phyloP scores from a whole-genome alignment of 1,284 basidiomycete species.

The Apiotrichum akiyoshidainum region DNA sequence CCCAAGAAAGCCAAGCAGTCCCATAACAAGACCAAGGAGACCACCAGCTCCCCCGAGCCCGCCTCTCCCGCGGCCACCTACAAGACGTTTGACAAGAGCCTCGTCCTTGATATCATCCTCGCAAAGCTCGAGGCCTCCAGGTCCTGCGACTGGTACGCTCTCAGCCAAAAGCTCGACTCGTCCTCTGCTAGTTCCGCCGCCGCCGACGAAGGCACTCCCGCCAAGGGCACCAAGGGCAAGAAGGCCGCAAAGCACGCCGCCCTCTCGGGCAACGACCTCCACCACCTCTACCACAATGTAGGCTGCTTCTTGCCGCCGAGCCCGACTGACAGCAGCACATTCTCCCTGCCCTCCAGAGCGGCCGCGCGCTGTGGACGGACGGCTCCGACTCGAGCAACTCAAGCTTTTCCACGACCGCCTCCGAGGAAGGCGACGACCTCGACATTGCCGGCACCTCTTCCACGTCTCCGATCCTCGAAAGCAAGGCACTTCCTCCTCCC shows the following conservation, averaged over 20 bases:
- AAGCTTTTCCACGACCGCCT: too few relatives aligned
- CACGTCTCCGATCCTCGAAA: too few relatives aligned
- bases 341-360: slow-evolving; percentile 28
- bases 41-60: neutral
- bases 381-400: too few relatives aligned
- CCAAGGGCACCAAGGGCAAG: neutral
- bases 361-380: slow-evolving; percentile 25
- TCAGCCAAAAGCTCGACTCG: slow-evolving; percentile 19
- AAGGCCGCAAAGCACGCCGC: neutral
- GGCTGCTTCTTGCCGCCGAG: slow-evolving; percentile 13
- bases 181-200: neutral
- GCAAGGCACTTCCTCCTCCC: too few relatives aligned
- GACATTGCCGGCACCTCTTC: too few relatives aligned
- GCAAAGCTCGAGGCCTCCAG: slow-evolving; percentile 31
- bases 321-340: slow-evolving; percentile 24
- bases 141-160: slow-evolving; percentile 34
- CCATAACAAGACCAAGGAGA: neutral
- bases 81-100: slow-evolving; percentile 15
- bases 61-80: neutral
- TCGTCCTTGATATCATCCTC: slow-evolving; percentile 29
- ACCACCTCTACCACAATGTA: slow-evolving; percentile 35
- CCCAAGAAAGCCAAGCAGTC: neutral
- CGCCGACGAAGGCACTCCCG: neutral
- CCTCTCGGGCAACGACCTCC: slow-evolving; percentile 27
- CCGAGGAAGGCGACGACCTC: too few relatives aligned